A percentile compares a stretch with the other conserved stretches of the same genome.
Conservation (phyloP, 371 early-diverging fungal genomes). For the Mucor piriformis region DNA sequence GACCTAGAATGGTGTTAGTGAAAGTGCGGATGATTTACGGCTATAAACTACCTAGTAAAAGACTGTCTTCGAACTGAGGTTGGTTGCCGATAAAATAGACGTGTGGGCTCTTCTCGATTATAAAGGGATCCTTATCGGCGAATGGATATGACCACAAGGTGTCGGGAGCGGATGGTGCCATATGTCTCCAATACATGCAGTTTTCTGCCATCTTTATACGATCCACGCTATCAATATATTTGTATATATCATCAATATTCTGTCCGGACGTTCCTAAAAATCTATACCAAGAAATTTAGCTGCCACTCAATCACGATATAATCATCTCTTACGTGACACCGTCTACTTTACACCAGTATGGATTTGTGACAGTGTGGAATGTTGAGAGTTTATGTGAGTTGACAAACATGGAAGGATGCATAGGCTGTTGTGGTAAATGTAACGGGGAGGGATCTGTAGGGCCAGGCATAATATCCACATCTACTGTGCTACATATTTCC, state of each 20-base stretch:
- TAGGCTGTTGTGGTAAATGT: conserved; percentile 82
- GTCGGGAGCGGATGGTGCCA: conserved; percentile 93
- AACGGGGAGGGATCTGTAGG: conserved; percentile 74
- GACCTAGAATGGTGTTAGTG: conserved; percentile 30
- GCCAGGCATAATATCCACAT: conserved; percentile 89
- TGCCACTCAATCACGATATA: not conserved
- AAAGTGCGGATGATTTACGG: not conserved
- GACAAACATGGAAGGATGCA: conserved; percentile 72
- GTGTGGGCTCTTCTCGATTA: conserved; percentile 73
- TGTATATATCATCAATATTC: conserved; percentile 81
- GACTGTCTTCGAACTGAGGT: conserved; percentile 65
- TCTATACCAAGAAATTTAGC: conserved; percentile 24
- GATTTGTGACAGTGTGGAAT: conserved; percentile 43
- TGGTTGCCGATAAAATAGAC: conserved; percentile 94
- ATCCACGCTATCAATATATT: conserved; percentile 60
- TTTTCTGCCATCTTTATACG: conserved; percentile 70
- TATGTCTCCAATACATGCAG: conserved; percentile 79
- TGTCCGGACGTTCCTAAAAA: conserved; percentile 87
- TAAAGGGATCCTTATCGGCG: conserved; percentile 82
- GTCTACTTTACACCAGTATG: conserved; percentile 60
- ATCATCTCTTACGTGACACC: conserved; percentile 49
- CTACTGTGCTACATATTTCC: conserved; percentile 62
- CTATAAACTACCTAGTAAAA: conserved; percentile 54
- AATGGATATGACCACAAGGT: conserved; percentile 93
- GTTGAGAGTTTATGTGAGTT: conserved; percentile 56